These are phyloP conservation scores for Lentinus tigrinus DNA, from an alignment of 768 basidiomycete genomes.

Conservation along the genomic window DNA sequence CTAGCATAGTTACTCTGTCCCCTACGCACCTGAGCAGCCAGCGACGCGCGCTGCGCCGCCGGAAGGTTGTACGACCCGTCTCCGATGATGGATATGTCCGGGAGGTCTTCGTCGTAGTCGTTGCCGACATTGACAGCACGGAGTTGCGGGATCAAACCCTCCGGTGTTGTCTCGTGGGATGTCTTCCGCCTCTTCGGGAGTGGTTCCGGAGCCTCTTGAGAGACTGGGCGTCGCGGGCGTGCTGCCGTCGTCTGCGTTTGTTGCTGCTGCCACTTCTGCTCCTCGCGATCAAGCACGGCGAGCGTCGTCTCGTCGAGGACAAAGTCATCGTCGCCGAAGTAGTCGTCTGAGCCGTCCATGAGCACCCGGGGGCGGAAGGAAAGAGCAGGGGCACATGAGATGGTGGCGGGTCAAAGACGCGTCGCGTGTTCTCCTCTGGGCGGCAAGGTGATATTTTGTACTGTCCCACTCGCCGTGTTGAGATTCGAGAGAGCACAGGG, in stretches of 20 bases:
- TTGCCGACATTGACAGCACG: slow-evolving; percentile 15
- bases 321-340: slow-evolving; percentile 52
- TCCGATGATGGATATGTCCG: slow-evolving; percentile 59
- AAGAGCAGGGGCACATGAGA: neutral
- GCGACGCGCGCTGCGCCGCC: slow-evolving; percentile 13
- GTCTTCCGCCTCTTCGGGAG: slow-evolving; percentile 60
- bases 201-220: slow-evolving; percentile 28
- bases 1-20: neutral
- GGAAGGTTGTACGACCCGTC: slow-evolving; percentile 56
- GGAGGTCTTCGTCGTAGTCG: slow-evolving; percentile 51
- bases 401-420: neutral
- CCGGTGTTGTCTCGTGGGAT: slow-evolving; percentile 34
- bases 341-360: slow-evolving; percentile 68
- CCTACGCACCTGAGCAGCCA: slow-evolving; percentile 3
- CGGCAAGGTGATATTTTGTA: no score
- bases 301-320: slow-evolving; percentile 45
- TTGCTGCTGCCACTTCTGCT: slow-evolving; percentile 36
- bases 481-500: no score
- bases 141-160: slow-evolving; percentile 30
- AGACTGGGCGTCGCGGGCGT: slow-evolving; percentile 32
- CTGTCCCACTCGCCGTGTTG: no score
- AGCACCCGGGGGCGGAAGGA: neutral
- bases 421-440: neutral
- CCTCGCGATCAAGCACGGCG: slow-evolving; percentile 31
- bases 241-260: slow-evolving; percentile 6